These are phyloP conservation scores for Smittium culicis DNA, from an alignment of 371 early-diverging fungal species.

Conservation along the genomic window DNA sequence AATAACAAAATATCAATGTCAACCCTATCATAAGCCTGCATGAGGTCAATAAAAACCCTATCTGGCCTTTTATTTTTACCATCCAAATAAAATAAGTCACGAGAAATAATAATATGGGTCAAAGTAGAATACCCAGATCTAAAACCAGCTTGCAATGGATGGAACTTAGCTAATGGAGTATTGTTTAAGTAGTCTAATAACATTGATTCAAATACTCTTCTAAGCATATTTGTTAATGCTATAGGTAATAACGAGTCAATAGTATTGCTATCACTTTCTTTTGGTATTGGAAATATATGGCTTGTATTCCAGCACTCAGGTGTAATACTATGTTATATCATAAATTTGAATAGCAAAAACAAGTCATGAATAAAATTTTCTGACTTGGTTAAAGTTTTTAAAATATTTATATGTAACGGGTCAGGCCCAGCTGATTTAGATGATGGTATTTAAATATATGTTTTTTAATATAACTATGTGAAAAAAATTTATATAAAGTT, in stretches of 20 bases:
- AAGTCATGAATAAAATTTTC: background rate
- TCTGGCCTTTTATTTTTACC: background rate
- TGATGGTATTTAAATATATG: background rate
- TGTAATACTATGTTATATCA: background rate
- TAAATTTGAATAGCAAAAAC: background rate
- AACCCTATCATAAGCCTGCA: background rate
- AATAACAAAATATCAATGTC: background rate
- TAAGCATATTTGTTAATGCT: background rate
- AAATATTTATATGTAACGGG: background rate
- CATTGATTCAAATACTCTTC: constrained; percentile 7
- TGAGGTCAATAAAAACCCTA: background rate
- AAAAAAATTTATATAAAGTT: background rate
- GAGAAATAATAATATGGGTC: background rate
- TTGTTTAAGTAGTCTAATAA: background rate
- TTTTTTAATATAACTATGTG: background rate
- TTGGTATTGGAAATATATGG: background rate
- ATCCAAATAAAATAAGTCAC: constrained; percentile 4
- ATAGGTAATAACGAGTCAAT: background rate
- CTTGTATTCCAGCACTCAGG: background rate
- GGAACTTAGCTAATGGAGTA: background rate
- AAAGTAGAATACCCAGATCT: background rate
- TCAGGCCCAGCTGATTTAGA: background rate
- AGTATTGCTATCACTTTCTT: background rate
- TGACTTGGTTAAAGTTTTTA: background rate
- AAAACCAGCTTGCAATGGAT: background rate